Evolutionary conservation across 176 grass and related monocot genomes (phyloP).

Genomic region (Stipa capillata): DNA sequence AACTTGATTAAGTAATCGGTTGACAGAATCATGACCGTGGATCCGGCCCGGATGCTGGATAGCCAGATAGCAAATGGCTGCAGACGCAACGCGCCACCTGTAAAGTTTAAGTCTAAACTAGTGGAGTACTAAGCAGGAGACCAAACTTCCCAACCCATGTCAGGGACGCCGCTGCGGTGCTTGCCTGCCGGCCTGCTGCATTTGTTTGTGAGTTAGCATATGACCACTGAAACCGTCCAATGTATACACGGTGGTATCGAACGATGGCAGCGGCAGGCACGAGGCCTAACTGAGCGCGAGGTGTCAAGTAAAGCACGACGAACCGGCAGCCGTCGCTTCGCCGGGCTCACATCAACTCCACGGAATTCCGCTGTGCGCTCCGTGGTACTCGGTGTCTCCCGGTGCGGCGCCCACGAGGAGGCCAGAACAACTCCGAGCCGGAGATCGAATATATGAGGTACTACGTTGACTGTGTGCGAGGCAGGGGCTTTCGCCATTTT

Average conservation of each 20-base stretch:
- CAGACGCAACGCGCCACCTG: neutral
- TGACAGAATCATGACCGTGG: neutral
- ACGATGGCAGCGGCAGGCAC: slow-evolving; percentile 11
- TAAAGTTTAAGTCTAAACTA: neutral
- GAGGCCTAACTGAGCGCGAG: neutral
- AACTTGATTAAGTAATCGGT: neutral
- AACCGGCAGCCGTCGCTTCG: slow-evolving; percentile 29
- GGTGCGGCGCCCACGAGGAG: neutral
- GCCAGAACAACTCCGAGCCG: neutral
- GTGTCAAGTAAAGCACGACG: slow-evolving; percentile 17
- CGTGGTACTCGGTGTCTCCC: slow-evolving; percentile 8
- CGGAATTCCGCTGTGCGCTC: neutral
- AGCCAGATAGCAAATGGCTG: neutral
- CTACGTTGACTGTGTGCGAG: neutral
- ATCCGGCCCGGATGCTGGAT: neutral
- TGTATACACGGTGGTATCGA: neutral
- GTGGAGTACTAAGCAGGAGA: neutral
- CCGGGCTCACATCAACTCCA: slow-evolving; percentile 17
- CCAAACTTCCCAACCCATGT: neutral
- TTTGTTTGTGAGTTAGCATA: neutral
- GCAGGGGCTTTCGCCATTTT: neutral
- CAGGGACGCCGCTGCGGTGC: neutral
- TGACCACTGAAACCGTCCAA: neutral
- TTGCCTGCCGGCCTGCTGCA: neutral
- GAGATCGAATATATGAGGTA: neutral